Conservation (phyloP, 805 yeast genomes). For the Cyberlindnera maclurae region DNA sequence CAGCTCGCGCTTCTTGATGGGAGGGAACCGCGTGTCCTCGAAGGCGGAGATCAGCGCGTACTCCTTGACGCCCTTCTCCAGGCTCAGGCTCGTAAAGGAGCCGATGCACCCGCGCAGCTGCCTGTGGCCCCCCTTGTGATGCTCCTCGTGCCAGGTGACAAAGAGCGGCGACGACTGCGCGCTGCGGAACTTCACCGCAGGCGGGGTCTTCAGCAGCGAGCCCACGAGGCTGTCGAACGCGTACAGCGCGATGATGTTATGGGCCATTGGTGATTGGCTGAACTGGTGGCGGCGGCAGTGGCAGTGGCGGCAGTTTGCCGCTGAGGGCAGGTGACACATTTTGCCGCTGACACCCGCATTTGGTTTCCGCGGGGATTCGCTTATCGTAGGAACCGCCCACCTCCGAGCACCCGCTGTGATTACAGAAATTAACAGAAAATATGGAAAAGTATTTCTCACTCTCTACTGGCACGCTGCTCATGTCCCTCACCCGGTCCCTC, state of each 20-base stretch:
- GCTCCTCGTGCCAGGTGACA: slow-evolving; percentile 71
- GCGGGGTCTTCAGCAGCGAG: background rate
- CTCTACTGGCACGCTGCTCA: no score
- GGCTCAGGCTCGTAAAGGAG: slow-evolving; percentile 43
- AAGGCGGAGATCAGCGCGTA: slow-evolving; percentile 40
- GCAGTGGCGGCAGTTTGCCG: no score
- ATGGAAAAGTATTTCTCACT: no score
- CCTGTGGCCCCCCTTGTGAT: slow-evolving; percentile 19
- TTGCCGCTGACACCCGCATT: no score
- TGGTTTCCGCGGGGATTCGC: no score
- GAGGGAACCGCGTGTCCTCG: slow-evolving; percentile 71
- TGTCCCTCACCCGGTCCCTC: no score
- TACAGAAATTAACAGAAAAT: no score
- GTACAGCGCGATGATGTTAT: slow-evolving; percentile 23
- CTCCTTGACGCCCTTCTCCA: slow-evolving; percentile 7
- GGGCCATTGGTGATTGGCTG: no score
- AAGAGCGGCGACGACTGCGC: slow-evolving; percentile 49
- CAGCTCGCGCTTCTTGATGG: slow-evolving; percentile 53
- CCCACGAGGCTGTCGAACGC: slow-evolving; percentile 16
- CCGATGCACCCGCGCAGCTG: slow-evolving; percentile 89
- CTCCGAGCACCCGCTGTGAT: no score
- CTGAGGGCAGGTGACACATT: no score
- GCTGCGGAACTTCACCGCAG: background rate
- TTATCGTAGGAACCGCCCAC: no score
- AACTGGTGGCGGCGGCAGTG: no score